Percentiles rank a stretch among this genome's conserved stretches.
These are phyloP conservation scores for Trichothecium sympodiale DNA, from an alignment of 2,329 filamentous ascomycete genomes.

Conservation along the genomic window DNA sequence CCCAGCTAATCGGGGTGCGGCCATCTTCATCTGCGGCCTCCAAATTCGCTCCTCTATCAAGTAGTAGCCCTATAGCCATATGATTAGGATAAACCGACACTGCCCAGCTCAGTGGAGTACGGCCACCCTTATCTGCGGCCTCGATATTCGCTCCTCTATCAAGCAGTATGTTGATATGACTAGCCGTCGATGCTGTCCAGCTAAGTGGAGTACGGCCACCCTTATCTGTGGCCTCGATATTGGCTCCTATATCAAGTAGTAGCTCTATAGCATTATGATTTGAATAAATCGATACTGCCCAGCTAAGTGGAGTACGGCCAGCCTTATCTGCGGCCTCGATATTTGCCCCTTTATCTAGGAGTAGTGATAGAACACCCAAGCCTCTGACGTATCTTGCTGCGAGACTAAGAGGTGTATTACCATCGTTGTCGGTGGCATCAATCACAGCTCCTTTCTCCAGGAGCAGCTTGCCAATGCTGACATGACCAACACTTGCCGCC, in stretches of 20 bases:
- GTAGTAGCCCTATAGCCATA: slow-evolving; percentile 8
- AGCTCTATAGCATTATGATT: slow-evolving; percentile 9
- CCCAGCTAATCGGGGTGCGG: slow-evolving; percentile 2
- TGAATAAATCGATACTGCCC: slow-evolving; percentile 7
- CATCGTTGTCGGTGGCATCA: slow-evolving; percentile 8
- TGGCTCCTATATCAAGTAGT: slow-evolving; percentile 10
- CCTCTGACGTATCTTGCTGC: slow-evolving; percentile 5
- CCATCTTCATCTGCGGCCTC: not conserved
- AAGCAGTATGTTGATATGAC: no score
- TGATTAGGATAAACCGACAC: slow-evolving; percentile 7
- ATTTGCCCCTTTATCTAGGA: slow-evolving; percentile 8
- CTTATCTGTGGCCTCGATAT: slow-evolving; percentile 1
- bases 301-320: slow-evolving; percentile 8
- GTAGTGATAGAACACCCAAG: not conserved
- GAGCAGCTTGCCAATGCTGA: slow-evolving; percentile 8
- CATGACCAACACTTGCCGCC: slow-evolving; percentile 8
- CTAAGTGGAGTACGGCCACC: slow-evolving; percentile 2
- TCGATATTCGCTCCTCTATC: slow-evolving; percentile 9
- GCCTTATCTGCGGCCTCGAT: slow-evolving; percentile 8
- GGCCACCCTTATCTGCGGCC: slow-evolving; percentile 7
- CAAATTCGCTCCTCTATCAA: slow-evolving; percentile 9
- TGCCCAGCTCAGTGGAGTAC: slow-evolving; percentile 9
- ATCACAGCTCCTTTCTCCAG: slow-evolving; percentile 9
- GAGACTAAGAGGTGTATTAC: slow-evolving; percentile 8
- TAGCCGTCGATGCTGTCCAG: no score